A percentile compares a stretch with the other conserved stretches of the same genome.
Evolutionary conservation across 2,329 filamentous ascomycete species (phyloP).

Genomic region (Simplicillium aogashimaense): DNA sequence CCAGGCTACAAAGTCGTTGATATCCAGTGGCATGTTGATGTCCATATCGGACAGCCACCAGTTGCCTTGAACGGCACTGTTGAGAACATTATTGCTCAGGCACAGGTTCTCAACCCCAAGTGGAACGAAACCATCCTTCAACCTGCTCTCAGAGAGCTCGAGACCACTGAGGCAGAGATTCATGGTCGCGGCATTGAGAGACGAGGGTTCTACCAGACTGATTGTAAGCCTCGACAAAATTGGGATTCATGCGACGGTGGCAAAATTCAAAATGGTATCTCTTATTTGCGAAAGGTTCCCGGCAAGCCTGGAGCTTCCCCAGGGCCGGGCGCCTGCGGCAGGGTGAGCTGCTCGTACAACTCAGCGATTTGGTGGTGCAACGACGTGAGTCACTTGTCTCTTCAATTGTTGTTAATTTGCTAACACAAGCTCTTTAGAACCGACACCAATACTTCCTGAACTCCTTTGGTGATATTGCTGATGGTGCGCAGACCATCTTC

Average conservation of each 20-base stretch:
- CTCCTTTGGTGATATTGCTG: no score
- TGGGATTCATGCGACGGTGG: background rate
- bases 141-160: background rate
- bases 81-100: slow-evolving; percentile 12
- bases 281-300: background rate
- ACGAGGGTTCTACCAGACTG: background rate
- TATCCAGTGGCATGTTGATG: slow-evolving; percentile 18
- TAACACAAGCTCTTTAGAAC: no score
- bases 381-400: background rate
- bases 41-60: slow-evolving; percentile 22
- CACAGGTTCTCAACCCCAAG: background rate
- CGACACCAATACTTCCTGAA: no score
- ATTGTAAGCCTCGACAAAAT: no score
- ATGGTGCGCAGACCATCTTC: no score
- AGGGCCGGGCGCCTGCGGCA: background rate
- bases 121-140: background rate
- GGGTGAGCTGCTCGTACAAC: slow-evolving; percentile 2
- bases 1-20: no score
- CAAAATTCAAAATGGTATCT: background rate
- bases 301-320: background rate
- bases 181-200: background rate
- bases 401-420: background rate
- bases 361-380: slow-evolving; percentile 1
- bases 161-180: background rate
- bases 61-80: slow-evolving; percentile 21